Conservation (phyloP, 306 rosid species). For the Comarum palustre region DNA sequence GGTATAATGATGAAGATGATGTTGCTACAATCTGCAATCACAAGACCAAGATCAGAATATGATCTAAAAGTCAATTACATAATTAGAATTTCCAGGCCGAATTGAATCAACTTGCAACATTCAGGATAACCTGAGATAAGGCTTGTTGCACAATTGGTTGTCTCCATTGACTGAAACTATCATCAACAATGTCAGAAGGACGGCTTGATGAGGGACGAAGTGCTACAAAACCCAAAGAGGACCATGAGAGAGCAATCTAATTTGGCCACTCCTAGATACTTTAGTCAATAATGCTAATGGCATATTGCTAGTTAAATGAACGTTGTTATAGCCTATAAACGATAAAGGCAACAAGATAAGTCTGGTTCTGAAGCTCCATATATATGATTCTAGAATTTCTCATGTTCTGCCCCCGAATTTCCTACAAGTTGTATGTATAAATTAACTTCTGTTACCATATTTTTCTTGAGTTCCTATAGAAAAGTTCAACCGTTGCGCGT, state of each 20-base stretch:
- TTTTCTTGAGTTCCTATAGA: neutral
- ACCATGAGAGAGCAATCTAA: slow-evolving; percentile 18
- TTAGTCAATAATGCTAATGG: neutral
- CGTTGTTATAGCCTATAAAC: neutral
- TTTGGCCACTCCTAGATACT: slow-evolving; percentile 10
- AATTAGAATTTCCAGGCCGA: slow-evolving; percentile 13
- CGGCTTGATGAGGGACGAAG: slow-evolving; percentile 76
- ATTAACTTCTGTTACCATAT: neutral
- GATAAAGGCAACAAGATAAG: neutral
- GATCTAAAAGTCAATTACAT: slow-evolving; percentile 2
- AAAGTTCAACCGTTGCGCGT: neutral
- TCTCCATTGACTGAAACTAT: slow-evolving; percentile 74
- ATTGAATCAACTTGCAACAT: slow-evolving; percentile 14
- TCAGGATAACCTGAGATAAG: slow-evolving; percentile 64
- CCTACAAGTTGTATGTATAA: neutral
- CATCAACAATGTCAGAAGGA: slow-evolving; percentile 63
- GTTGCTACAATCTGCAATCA: slow-evolving; percentile 69
- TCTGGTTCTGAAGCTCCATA: neutral
- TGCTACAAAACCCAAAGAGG: slow-evolving; percentile 44
- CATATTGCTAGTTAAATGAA: neutral
- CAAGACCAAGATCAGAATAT: slow-evolving; percentile 28
- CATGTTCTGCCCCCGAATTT: neutral
- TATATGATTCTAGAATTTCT: neutral
- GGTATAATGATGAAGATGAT: slow-evolving; percentile 59
- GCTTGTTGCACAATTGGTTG: slow-evolving; percentile 83